These are phyloP conservation scores for Lentinula aciculospora DNA, from an alignment of 768 basidiomycete genomes.

Conservation along the genomic window DNA sequence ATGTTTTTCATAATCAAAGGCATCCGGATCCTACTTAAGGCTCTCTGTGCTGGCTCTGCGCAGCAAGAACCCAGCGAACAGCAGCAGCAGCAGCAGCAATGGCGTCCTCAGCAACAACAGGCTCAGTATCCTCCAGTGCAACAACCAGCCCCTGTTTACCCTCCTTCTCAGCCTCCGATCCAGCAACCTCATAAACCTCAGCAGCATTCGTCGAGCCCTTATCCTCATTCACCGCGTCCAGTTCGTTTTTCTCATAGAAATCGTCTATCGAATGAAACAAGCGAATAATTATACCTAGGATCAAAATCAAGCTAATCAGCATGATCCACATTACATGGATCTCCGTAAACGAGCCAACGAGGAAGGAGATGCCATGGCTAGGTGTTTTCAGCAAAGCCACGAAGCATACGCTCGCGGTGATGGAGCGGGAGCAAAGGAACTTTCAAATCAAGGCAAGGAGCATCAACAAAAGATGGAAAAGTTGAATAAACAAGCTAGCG, in stretches of 20 bases:
- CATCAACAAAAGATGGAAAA: slow-evolving; percentile 75
- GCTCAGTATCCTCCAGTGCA: slow-evolving; percentile 3
- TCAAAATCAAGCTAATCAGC: slow-evolving; percentile 58
- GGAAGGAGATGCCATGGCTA: slow-evolving; percentile 77
- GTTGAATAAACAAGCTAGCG: slow-evolving; percentile 75
- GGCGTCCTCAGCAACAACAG: slow-evolving; percentile 6
- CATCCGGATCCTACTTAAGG: background rate
- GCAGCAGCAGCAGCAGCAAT: slow-evolving; percentile 13
- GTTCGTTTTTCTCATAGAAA: background rate
- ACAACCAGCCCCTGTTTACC: background rate
- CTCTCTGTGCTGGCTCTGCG: slow-evolving; percentile 2
- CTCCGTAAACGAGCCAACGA: slow-evolving; percentile 73
- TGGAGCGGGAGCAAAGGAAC: slow-evolving; percentile 73
- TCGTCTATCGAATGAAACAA: background rate
- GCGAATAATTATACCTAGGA: slow-evolving; percentile 35
- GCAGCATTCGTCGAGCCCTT: background rate
- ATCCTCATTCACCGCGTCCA: slow-evolving; percentile 6
- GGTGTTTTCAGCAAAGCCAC: slow-evolving; percentile 65
- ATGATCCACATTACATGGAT: slow-evolving; percentile 60
- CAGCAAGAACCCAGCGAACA: slow-evolving; percentile 6
- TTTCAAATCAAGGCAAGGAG: slow-evolving; percentile 74
- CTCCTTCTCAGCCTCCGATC: slow-evolving; percentile 2
- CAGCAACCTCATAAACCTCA: slow-evolving; percentile 9
- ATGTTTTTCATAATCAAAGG: slow-evolving; percentile 9
- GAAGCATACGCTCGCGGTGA: slow-evolving; percentile 70